Evolutionary conservation across 2,329 filamentous ascomycete genomes (phyloP), one percentile per base, ranked within the genome.

Genomic region (Zasmidium cellare): DNA sequence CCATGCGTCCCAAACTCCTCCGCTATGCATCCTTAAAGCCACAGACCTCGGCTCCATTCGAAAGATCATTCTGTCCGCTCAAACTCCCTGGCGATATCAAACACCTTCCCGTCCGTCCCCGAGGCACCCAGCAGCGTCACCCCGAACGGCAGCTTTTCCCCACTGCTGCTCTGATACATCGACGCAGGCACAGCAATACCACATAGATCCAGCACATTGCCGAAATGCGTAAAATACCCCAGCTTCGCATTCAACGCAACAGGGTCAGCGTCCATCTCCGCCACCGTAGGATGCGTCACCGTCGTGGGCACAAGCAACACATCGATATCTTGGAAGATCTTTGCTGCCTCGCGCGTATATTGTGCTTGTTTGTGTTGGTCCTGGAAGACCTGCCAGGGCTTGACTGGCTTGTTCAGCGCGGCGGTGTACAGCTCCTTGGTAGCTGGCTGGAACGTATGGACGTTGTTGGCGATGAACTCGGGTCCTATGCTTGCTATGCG

Each of bases 221-320:
- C 84, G 65, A 82, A 85, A 65, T 86, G 84, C 0, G 83, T 85
- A 56, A 85, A 86, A 41, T 77, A 79, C 5, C 83, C 82, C 5
- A 85, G 67, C 2, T 76, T 69, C 3, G 80, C 80, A 63, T 87
- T 87, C 65, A 81, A 77, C 16, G 69, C 71, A 20, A 87, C 75
- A 0, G 84, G 84, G 45, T 84, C 79, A 2, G 71, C 71, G 1
- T 76, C 71, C 48, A 87, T 75, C 57, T 84, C 77, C 18, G 77
- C 73, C 2, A 85, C 76, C 0, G 79, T 84, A 41, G 84, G 84
- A 58, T 72, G 69, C 44, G 60, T 65, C 5, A 68, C 60, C 14
- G 82, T 74, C 0, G 84, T 86, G 0, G 84, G 84, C 1, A 86
- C 82, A 0, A 87, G 64, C 2, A 84, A 69, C 1, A 79, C 76